A percentile compares a stretch with the other conserved stretches of the same genome.
Conservation (phyloP, 441 rosid species). For the Erodium texanum region DNA sequence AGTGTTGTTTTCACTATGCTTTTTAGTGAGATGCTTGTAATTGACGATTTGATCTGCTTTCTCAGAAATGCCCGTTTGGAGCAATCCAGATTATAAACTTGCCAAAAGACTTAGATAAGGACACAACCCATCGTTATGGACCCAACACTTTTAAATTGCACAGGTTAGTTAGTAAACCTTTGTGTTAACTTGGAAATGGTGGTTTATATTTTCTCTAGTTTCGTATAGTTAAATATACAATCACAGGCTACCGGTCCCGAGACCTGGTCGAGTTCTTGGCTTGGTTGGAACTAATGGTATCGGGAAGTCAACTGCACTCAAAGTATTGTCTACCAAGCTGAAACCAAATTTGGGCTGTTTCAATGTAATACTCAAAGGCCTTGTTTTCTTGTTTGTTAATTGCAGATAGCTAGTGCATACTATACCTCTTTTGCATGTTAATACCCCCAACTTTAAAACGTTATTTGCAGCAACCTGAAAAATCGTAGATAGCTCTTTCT, state of each 20-base stretch:
- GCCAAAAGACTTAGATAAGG: slow-evolving; percentile 85
- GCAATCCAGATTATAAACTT: slow-evolving; percentile 95
- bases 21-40: no score
- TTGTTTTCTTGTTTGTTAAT: no score
- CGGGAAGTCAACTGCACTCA: slow-evolving; percentile 94
- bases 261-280: slow-evolving; percentile 98
- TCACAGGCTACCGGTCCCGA: slow-evolving; percentile 85
- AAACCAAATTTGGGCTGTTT: slow-evolving; percentile 96
- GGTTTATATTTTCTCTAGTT: slow-evolving; percentile 12
- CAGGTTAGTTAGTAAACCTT: no score
- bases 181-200: slow-evolving; percentile 2
- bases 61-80: slow-evolving; percentile 96
- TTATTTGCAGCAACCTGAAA: no score
- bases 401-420: no score
- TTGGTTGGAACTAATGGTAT: slow-evolving; percentile 98
- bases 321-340: slow-evolving; percentile 83
- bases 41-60: slow-evolving; percentile 9
- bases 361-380: no score
- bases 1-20: neutral
- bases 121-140: slow-evolving; percentile 95
- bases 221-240: slow-evolving; percentile 9
- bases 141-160: slow-evolving; percentile 89
- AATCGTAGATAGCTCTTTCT: no score
- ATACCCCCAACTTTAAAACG: no score
- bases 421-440: no score